A percentile compares a stretch with the other conserved stretches of the same genome.
These are phyloP conservation scores for Tolypocladium paradoxum DNA, from an alignment of 2,329 filamentous ascomycete species.

Conservation along the genomic window DNA sequence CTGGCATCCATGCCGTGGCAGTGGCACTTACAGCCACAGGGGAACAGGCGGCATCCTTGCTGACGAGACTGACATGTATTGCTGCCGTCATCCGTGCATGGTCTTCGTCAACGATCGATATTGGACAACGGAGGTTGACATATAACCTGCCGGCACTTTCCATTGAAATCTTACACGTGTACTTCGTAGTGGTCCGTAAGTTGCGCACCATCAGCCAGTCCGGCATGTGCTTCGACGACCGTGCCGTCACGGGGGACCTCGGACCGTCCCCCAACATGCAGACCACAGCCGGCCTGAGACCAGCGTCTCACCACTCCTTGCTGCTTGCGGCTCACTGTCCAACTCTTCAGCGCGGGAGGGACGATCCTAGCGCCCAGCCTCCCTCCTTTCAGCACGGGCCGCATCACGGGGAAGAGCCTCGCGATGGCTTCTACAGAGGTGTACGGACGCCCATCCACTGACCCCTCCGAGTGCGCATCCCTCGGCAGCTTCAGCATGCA, in stretches of 20 bases:
- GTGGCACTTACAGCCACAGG: neutral
- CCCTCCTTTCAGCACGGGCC: neutral
- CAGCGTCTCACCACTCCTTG: neutral
- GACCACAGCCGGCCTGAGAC: neutral
- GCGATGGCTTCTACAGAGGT: neutral
- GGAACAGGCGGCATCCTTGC: neutral
- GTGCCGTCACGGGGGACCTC: neutral
- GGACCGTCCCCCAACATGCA: neutral
- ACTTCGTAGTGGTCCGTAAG: no score
- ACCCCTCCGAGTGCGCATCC: neutral
- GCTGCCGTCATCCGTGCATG: neutral
- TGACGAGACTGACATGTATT: neutral
- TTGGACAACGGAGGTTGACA: neutral
- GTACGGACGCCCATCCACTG: neutral
- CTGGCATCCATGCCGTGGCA: neutral
- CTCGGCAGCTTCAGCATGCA: neutral
- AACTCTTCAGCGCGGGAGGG: neutral
- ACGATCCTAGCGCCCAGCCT: neutral
- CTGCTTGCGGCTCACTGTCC: neutral
- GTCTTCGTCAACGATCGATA: neutral
- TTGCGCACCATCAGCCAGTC: no score
- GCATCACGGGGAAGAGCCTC: neutral
- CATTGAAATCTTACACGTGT: neutral
- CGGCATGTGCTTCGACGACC: neutral
- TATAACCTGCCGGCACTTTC: neutral